These are phyloP conservation scores for Neurospora sp. DNA, from an alignment of 495 filamentous ascomycete species.

Conservation along the genomic window DNA sequence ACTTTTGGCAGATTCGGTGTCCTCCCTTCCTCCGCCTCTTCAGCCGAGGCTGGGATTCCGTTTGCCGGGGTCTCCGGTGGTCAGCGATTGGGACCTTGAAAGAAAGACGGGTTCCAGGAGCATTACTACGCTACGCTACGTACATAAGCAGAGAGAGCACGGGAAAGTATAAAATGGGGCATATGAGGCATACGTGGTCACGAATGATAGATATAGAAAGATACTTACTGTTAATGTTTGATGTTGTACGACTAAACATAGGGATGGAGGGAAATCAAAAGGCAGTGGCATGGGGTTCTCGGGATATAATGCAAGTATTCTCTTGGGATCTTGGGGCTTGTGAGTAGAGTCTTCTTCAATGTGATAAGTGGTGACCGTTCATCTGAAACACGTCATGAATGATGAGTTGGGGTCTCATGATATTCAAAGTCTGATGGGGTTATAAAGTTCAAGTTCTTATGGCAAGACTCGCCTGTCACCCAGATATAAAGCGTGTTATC, in stretches of 20 bases:
- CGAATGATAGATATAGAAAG: not conserved
- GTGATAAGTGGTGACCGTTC: not conserved
- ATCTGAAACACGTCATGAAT: not conserved
- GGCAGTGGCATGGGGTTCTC: not conserved
- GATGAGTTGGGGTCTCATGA: not conserved
- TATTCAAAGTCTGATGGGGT: too few species aligned
- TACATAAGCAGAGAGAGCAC: not conserved
- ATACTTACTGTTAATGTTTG: not conserved
- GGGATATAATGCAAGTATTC: not conserved
- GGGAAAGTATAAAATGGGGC: not conserved
- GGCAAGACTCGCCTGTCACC: too few species aligned
- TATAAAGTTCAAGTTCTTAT: too few species aligned
- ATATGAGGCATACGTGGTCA: not conserved
- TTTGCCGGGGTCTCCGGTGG: not conserved
- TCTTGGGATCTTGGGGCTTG: not conserved
- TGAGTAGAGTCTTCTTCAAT: not conserved
- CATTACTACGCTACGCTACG: not conserved
- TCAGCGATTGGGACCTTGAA: not conserved
- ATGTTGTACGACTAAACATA: not conserved
- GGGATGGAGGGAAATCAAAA: not conserved
- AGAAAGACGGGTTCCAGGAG: not conserved
- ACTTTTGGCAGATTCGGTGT: conserved; percentile 93
- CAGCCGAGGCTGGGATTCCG: conserved; percentile 19
- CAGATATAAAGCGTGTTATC: too few species aligned
- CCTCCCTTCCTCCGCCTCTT: conserved; percentile 48